Evolutionary conservation across 129 eudicot genomes (phyloP).

Genomic region (Ambrosia trifida): DNA sequence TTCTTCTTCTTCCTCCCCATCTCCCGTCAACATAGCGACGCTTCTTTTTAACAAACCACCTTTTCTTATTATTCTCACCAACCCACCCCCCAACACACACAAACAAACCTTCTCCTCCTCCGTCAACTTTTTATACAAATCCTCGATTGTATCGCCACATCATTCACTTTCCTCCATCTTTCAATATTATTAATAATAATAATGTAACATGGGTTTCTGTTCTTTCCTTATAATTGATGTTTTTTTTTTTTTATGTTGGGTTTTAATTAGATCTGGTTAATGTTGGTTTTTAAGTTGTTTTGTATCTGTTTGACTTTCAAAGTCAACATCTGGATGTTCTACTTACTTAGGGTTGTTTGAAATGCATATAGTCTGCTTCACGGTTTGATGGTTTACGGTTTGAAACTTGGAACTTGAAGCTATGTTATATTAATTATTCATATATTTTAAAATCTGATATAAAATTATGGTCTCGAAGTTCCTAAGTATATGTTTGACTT

Average conservation of each 20-base stretch:
- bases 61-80: not conserved
- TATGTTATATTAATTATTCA: too few species aligned
- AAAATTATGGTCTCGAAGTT: not conserved
- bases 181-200: not conserved
- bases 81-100: not conserved
- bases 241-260: not conserved
- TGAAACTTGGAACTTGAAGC: too few species aligned
- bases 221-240: not conserved
- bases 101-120: not conserved
- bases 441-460: too few species aligned
- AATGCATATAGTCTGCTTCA: too few species aligned
- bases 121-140: not conserved
- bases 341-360: too few species aligned
- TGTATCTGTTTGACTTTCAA: not conserved
- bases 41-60: not conserved
- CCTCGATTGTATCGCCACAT: slow-evolving; percentile 31
- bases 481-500: slow-evolving; percentile 22
- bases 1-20: slow-evolving; percentile 6
- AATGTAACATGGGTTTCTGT: slow-evolving; percentile 25
- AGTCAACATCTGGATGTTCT: not conserved
- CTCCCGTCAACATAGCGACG: not conserved
- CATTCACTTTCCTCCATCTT: not conserved
- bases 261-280: slow-evolving; percentile 16
- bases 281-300: not conserved
- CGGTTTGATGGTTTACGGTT: too few species aligned